Percentiles rank a stretch among this genome's conserved stretches.
phyloP scores from a whole-genome alignment of 331 rosid genomes.

The Acacia pycnantha region DNA sequence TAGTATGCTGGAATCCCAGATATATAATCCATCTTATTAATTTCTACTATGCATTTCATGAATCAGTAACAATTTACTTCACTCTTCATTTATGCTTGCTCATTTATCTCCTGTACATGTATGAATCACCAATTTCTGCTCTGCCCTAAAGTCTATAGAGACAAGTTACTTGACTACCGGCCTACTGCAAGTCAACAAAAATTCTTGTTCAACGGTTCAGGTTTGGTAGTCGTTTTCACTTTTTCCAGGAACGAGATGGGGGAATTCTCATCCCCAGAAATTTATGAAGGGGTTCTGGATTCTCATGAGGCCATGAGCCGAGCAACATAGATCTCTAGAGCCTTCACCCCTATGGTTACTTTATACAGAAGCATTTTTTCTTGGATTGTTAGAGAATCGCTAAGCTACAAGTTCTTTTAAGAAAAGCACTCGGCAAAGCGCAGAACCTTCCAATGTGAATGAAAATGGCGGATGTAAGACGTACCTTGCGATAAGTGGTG shows the following conservation, averaged over 20 bases:
- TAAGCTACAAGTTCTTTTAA: neutral
- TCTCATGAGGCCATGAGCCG: slow-evolving; percentile 42
- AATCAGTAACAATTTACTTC: neutral
- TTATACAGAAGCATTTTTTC: neutral
- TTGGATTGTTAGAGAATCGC: neutral
- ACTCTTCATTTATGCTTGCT: neutral
- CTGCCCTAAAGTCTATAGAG: neutral
- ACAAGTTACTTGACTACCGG: neutral
- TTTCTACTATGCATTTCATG: neutral
- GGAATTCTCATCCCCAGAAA: slow-evolving; percentile 45
- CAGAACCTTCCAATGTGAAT: neutral
- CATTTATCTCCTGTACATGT: neutral
- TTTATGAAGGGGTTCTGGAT: slow-evolving; percentile 33
- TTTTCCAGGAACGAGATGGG: neutral
- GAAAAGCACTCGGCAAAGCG: neutral
- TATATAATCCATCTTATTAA: neutral
- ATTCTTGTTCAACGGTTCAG: neutral
- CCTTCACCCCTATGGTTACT: slow-evolving; percentile 7
- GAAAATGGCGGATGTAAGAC: neutral
- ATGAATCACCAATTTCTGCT: neutral
- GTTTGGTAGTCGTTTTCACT: neutral
- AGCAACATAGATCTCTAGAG: slow-evolving; percentile 39
- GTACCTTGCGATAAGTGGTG: slow-evolving; percentile 95
- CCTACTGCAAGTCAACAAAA: neutral
- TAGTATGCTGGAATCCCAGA: neutral